Evolutionary conservation across 257 asterid species (phyloP).

Genomic region (Salvia splendens): DNA sequence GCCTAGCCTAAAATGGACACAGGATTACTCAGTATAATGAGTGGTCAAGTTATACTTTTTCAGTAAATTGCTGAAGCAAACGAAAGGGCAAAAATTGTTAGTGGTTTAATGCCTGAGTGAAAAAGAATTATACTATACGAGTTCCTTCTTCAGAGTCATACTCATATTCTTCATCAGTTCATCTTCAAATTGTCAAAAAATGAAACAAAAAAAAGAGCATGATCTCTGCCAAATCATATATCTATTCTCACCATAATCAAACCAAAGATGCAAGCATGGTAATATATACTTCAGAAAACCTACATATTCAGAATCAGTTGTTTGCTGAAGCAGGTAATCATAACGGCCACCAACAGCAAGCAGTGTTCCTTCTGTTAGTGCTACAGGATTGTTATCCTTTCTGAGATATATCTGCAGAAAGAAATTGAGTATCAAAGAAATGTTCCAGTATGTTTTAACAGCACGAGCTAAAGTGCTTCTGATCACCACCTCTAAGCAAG

Average conservation of each 20-base stretch:
- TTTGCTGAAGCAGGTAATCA: slow-evolving; percentile 74
- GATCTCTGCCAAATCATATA: neutral
- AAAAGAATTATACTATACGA: too few species aligned
- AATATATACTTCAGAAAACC: slow-evolving; percentile 39
- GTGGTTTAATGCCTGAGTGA: too few species aligned
- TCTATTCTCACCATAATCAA: too few species aligned
- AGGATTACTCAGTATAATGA: too few species aligned
- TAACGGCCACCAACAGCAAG: slow-evolving; percentile 98
- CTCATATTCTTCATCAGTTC: too few species aligned
- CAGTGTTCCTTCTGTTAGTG: slow-evolving; percentile 79
- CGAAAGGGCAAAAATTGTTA: too few species aligned
- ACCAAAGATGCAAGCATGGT: slow-evolving; percentile 11
- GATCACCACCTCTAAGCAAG: neutral
- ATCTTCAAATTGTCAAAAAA: too few species aligned
- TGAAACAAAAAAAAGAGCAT: neutral
- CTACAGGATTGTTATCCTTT: slow-evolving; percentile 58
- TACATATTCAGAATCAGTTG: slow-evolving; percentile 65
- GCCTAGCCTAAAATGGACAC: too few species aligned
- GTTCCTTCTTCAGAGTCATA: too few species aligned
- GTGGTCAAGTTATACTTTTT: too few species aligned
- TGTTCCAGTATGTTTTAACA: neutral
- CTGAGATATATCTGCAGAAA: slow-evolving; percentile 69
- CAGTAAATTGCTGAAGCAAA: too few species aligned
- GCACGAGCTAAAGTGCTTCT: slow-evolving; percentile 2
- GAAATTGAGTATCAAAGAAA: slow-evolving; percentile 18